phyloP scores from a whole-genome alignment of 1,284 basidiomycete species.

The Volvariella surrecta region DNA sequence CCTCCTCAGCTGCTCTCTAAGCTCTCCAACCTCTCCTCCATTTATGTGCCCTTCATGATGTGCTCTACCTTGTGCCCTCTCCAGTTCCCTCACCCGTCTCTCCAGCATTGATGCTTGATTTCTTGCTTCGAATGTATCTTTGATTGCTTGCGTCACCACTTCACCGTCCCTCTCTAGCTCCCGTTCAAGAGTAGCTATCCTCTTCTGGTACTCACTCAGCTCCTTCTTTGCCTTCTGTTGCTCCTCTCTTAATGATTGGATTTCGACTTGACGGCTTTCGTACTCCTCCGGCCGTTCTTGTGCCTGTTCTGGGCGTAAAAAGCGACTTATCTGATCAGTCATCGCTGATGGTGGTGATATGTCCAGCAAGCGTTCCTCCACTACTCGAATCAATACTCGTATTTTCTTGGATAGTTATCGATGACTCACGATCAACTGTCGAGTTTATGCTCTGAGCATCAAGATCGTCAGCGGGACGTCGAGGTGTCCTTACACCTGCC shows the following conservation, averaged over 20 bases:
- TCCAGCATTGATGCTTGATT: conserved; percentile 4
- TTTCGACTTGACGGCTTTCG: too few species aligned
- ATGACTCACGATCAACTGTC: conserved; percentile 9
- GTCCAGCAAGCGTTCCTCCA: too few species aligned
- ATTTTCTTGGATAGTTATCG: too few species aligned
- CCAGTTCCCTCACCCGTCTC: conserved; percentile 2
- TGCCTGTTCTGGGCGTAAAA: too few species aligned
- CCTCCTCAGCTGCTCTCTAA: not conserved
- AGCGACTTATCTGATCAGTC: too few species aligned
- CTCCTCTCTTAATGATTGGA: too few species aligned
- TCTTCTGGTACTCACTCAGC: not conserved
- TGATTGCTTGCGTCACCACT: conserved; percentile 13
- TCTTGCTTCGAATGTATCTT: conserved; percentile 13
- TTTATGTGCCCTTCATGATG: too few species aligned
- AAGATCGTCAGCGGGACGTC: not conserved
- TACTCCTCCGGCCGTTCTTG: too few species aligned
- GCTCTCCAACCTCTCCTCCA: not conserved
- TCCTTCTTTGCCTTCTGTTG: not conserved
- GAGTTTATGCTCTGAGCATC: conserved; percentile 6
- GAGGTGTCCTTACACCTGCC: too few species aligned
- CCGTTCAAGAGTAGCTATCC: conserved; percentile 11
- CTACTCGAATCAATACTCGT: too few species aligned
- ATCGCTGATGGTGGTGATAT: too few species aligned
- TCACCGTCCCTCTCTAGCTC: conserved; percentile 14
- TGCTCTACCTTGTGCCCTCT: not conserved